Evolutionary conservation across 208 protist genomes (phyloP).

Genomic region (Trypanosoma vivax): DNA sequence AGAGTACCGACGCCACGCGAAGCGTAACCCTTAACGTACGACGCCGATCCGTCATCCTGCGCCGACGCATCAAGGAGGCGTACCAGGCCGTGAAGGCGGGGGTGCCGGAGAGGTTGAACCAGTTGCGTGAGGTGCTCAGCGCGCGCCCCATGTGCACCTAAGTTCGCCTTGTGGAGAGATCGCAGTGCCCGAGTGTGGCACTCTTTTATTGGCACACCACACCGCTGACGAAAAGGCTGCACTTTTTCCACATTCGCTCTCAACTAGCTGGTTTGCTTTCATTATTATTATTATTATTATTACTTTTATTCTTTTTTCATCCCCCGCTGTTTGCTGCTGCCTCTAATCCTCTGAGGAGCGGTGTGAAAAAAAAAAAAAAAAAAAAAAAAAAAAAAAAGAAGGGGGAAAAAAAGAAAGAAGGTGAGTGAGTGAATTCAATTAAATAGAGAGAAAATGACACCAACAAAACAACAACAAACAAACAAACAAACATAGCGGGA

Average conservation of each 20-base stretch:
- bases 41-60: conserved; percentile 37
- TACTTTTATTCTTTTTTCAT: conserved; percentile 1
- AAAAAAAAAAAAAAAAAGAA: neutral
- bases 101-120: conserved; percentile 23
- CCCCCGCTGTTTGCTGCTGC: neutral
- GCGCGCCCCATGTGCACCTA: conserved; percentile 10
- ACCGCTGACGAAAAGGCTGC: too few relatives aligned
- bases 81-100: conserved; percentile 41
- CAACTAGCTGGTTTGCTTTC: too few relatives aligned
- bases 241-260: too few relatives aligned
- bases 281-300: neutral
- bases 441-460: neutral
- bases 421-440: conserved; percentile 2
- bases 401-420: neutral
- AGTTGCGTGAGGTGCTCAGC: conserved; percentile 32
- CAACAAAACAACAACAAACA: neutral
- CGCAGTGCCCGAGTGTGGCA: too few relatives aligned
- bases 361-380: neutral
- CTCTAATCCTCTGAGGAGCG: neutral
- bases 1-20: conserved; percentile 35
- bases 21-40: conserved; percentile 26
- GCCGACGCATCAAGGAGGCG: conserved; percentile 43
- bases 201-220: too few relatives aligned
- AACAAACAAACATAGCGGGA: neutral
- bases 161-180: too few relatives aligned